Percentiles rank a stretch among this genome's conserved stretches.
These are phyloP conservation scores for Penicillium waksmanii DNA, from an alignment of 495 filamentous ascomycete genomes.

Conservation along the genomic window DNA sequence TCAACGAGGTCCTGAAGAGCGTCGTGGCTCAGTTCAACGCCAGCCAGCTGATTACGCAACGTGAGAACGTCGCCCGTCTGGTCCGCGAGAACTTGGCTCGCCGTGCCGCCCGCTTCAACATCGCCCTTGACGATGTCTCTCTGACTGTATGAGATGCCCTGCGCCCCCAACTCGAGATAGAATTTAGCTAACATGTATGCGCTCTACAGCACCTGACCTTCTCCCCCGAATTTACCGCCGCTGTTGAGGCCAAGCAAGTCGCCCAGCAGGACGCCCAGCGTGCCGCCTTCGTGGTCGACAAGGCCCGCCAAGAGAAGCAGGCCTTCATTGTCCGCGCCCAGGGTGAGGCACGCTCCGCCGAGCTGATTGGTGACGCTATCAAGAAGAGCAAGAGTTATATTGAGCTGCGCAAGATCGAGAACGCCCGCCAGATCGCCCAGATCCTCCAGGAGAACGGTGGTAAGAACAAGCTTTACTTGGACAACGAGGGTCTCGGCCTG, in stretches of 20 bases:
- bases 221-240: constrained; percentile 98
- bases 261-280: constrained; percentile 98
- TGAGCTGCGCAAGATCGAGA: constrained; percentile 96
- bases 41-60: constrained; percentile 95
- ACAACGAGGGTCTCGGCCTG: constrained; percentile 84
- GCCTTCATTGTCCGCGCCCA: constrained; percentile 97
- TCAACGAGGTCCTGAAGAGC: constrained; percentile 98
- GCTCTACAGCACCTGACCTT: constrained; percentile 85
- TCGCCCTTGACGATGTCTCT: constrained; percentile 95
- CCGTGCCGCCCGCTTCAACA: constrained; percentile 94
- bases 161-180: not conserved
- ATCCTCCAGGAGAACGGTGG: constrained; percentile 84
- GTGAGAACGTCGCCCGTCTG: constrained; percentile 90
- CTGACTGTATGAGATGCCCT: constrained; percentile 70
- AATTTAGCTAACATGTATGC: constrained; percentile 22
- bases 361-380: constrained; percentile 98
- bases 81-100: constrained; percentile 91
- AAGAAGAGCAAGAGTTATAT: constrained; percentile 98
- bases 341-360: constrained; percentile 97
- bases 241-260: constrained; percentile 98
- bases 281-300: constrained; percentile 97
- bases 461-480: constrained; percentile 92
- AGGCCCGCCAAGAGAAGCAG: constrained; percentile 98
- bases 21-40: constrained; percentile 99
- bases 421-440: constrained; percentile 81